A percentile compares a stretch with the other conserved stretches of the same genome.
Evolutionary conservation across 73 alveolate genomes (phyloP).

Genomic region (Paramecium bursaria): DNA sequence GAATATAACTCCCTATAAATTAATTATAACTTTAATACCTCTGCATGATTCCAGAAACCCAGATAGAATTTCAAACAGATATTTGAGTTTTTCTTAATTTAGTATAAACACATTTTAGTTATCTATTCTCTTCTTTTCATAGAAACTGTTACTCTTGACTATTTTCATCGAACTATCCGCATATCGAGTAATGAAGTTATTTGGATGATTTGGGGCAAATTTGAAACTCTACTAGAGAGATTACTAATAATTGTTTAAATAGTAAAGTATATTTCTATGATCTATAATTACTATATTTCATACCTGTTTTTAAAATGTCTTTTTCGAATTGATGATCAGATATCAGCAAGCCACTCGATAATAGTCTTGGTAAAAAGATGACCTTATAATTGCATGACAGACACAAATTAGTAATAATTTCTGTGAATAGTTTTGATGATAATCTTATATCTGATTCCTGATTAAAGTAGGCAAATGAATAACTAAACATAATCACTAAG

Average conservation of each 20-base stretch:
- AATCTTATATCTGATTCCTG: constrained; percentile 45
- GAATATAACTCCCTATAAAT: neutral
- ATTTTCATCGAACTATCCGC: constrained; percentile 53
- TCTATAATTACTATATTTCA: no score
- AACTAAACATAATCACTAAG: constrained; percentile 49
- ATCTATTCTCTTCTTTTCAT: constrained; percentile 38
- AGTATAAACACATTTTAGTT: neutral
- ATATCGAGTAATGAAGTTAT: constrained; percentile 19
- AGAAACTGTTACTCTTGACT: constrained; percentile 51
- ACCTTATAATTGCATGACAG: constrained; percentile 42
- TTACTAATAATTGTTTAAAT: constrained; percentile 5
- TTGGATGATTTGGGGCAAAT: neutral
- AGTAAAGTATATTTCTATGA: neutral
- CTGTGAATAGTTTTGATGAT: constrained; percentile 47
- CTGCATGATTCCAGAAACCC: constrained; percentile 59
- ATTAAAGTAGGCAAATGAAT: constrained; percentile 57
- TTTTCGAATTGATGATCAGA: constrained; percentile 17
- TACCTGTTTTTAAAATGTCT: constrained; percentile 13
- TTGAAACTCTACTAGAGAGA: constrained; percentile 13
- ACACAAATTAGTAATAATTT: constrained; percentile 27
- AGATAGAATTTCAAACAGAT: constrained; percentile 52
- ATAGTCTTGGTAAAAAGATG: constrained; percentile 29
- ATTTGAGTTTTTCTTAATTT: constrained; percentile 25
- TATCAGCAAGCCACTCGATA: constrained; percentile 16
- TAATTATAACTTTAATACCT: neutral